These are phyloP conservation scores for Pseudoscleropodium purum DNA, from an alignment of 225 moss, liverwort and hornwort genomes.

Conservation along the genomic window DNA sequence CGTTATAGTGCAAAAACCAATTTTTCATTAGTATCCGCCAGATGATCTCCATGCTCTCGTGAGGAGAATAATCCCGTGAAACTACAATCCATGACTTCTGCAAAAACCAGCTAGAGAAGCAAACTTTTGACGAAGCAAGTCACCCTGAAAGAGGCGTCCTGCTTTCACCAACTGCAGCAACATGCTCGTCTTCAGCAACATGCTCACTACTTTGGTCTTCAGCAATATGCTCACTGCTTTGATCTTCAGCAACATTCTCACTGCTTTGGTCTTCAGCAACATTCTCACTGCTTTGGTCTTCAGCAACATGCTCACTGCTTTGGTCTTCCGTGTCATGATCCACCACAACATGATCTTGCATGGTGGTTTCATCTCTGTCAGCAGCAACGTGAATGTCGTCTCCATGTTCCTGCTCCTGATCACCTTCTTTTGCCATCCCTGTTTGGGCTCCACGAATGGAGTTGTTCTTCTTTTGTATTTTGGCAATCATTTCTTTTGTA, in stretches of 20 bases:
- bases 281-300: not conserved
- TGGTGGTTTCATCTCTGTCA: not conserved
- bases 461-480: not conserved
- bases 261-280: not conserved
- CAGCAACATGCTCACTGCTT: not conserved
- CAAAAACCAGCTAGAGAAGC: not conserved
- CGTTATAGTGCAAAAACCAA: not conserved
- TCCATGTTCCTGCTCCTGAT: conserved; percentile 1
- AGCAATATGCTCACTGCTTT: not conserved
- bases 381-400: not conserved
- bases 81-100: not conserved
- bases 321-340: not conserved
- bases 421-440: not conserved
- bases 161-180: conserved; percentile 1
- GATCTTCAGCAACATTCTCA: not conserved
- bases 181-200: not conserved
- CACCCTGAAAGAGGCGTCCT: not conserved
- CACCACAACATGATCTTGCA: not conserved
- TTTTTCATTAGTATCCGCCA: not conserved
- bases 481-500: not conserved
- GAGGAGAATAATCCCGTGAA: not conserved
- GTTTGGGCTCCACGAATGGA: not conserved
- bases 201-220: not conserved
- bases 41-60: not conserved
- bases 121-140: not conserved